Conservation (phyloP, 441 rosid genomes). For the Erodium trifolium region DNA sequence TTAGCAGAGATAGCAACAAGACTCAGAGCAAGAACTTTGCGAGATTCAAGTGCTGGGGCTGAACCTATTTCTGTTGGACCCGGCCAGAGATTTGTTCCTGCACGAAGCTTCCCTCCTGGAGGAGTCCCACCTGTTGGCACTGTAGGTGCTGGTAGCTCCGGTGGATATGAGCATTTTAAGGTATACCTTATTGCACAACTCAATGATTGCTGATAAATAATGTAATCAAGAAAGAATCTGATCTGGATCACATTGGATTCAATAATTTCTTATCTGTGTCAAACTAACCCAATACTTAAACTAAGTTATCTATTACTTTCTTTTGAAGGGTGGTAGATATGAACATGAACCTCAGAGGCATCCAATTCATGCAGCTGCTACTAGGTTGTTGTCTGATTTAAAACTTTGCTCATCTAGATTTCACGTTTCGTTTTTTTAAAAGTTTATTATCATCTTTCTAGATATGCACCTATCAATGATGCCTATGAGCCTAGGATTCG, state of each 20-base stretch:
- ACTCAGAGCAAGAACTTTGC: constrained; percentile 44
- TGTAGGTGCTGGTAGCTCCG: constrained; percentile 27
- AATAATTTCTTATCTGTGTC: background rate
- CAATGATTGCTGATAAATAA: constrained; percentile 1
- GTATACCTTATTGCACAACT: constrained; percentile 23
- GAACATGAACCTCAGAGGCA: constrained; percentile 36
- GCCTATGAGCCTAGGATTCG: constrained; percentile 30
- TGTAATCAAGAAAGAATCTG: background rate
- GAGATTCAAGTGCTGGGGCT: constrained; percentile 37
- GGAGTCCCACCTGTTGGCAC: constrained; percentile 25
- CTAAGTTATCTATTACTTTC: constrained; percentile 14
- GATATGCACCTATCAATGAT: constrained; percentile 29
- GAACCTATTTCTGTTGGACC: constrained; percentile 33
- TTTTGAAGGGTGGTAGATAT: constrained; percentile 37
- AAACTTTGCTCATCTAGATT: background rate
- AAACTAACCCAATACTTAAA: background rate
- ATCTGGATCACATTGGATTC: background rate
- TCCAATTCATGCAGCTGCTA: constrained; percentile 32
- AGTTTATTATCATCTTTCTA: constrained; percentile 15
- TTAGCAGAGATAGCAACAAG: constrained; percentile 49
- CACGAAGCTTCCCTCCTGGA: constrained; percentile 31
- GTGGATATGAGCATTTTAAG: constrained; percentile 34
- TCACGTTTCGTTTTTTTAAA: constrained; percentile 4
- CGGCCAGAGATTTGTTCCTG: constrained; percentile 27
- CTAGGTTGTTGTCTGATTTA: constrained; percentile 28